Percentiles rank a stretch among this genome's conserved stretches.
Evolutionary conservation across 176 grass and related monocot genomes (phyloP).

Genomic region (Puya raimondii): DNA sequence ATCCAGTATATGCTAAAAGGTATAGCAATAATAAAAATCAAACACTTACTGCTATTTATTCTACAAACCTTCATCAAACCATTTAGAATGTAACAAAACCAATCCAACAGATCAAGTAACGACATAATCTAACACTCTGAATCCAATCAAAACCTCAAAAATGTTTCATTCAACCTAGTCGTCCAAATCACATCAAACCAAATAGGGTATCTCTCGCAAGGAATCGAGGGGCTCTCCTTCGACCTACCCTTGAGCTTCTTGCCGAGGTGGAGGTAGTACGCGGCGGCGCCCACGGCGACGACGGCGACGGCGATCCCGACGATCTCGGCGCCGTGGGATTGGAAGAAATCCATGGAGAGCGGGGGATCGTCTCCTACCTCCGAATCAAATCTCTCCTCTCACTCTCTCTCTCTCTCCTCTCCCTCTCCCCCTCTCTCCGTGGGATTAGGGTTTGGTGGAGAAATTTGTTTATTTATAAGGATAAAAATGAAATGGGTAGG

Average conservation of each 20-base stretch:
- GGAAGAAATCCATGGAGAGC: slow-evolving; percentile 11
- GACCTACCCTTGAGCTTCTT: slow-evolving; percentile 58
- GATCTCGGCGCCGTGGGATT: slow-evolving; percentile 5
- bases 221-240: too few species aligned
- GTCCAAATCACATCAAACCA: too few species aligned
- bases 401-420: neutral
- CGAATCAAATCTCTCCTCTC: neutral
- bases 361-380: neutral
- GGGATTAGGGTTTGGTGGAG: neutral
- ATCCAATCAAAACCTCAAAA: slow-evolving; percentile 9
- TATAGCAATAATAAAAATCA: too few species aligned
- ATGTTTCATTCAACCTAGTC: too few species aligned
- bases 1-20: too few species aligned
- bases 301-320: slow-evolving; percentile 47
- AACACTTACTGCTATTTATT: too few species aligned
- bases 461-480: neutral
- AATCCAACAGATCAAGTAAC: too few species aligned
- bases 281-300: slow-evolving; percentile 48
- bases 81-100: too few species aligned
- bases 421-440: neutral
- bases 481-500: too few species aligned
- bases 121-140: too few species aligned
- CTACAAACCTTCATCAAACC: too few species aligned
- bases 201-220: too few species aligned
- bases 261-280: slow-evolving; percentile 51